Percentiles rank a stretch among this genome's conserved stretches.
These are phyloP conservation scores for Rhizopogon sp. DNA, from an alignment of 768 basidiomycete species.

Conservation along the genomic window DNA sequence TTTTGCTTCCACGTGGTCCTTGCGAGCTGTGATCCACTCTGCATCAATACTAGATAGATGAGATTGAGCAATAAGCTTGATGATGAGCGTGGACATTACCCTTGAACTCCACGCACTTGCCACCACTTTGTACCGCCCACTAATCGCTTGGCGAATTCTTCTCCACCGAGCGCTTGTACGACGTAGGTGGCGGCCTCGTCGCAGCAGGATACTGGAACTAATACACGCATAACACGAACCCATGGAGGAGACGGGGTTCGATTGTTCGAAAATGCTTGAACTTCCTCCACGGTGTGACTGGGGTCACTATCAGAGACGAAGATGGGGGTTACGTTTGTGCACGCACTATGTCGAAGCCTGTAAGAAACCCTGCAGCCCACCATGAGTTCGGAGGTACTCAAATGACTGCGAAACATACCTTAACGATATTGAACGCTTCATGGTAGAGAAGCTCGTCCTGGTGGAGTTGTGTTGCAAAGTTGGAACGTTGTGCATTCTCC, in stretches of 20 bases:
- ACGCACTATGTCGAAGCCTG: constrained; percentile 64
- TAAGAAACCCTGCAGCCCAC: constrained; percentile 56
- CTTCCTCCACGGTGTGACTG: constrained; percentile 82
- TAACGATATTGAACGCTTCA: constrained; percentile 70
- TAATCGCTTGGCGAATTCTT: constrained; percentile 58
- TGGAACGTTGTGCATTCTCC: constrained; percentile 31
- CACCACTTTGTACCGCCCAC: constrained; percentile 96
- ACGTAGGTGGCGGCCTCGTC: constrained; percentile 69
- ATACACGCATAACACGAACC: constrained; percentile 65
- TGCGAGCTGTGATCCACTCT: constrained; percentile 85
- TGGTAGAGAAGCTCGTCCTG: constrained; percentile 80
- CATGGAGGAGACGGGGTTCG: constrained; percentile 83
- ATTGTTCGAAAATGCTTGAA: constrained; percentile 74
- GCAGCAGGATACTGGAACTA: constrained; percentile 73
- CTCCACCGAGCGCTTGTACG: constrained; percentile 81
- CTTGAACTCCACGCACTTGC: constrained; percentile 85
- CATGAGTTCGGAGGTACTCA: not conserved
- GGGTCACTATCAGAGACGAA: not conserved
- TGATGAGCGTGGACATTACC: constrained; percentile 43
- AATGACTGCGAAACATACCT: constrained; percentile 37
- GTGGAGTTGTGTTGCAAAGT: constrained; percentile 44
- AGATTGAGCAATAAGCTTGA: constrained; percentile 12
- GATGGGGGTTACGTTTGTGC: not conserved
- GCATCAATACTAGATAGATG: constrained; percentile 57
- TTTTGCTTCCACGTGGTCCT: constrained; percentile 73